Evolutionary conservation across 2,329 filamentous ascomycete species (phyloP).

Genomic region (Ciborinia camelliae): DNA sequence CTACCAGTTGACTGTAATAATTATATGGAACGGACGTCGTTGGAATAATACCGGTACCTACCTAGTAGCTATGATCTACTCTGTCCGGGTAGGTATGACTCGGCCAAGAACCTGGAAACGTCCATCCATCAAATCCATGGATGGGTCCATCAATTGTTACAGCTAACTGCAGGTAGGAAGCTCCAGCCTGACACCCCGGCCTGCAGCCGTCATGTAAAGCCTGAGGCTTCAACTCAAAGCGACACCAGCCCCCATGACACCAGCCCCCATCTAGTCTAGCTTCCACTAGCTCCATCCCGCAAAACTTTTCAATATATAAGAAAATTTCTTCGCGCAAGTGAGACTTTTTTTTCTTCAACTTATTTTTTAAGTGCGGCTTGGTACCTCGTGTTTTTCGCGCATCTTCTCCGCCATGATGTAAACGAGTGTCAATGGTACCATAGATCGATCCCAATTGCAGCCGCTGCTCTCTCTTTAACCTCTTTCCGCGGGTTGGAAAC

Average conservation of each 20-base stretch:
- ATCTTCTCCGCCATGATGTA: constrained; percentile 29
- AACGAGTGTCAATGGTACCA: constrained; percentile 38
- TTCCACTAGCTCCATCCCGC: neutral
- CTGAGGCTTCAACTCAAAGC: neutral
- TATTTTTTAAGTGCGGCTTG: constrained; percentile 36
- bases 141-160: no score
- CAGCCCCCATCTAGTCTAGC: neutral
- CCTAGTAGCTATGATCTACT: no score
- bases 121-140: no score
- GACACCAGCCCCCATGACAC: neutral
- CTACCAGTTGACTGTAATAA: no score
- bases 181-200: no score
- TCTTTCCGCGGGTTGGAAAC: constrained; percentile 38
- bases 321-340: neutral
- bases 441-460: constrained; percentile 65
- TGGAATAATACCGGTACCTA: no score
- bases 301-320: neutral
- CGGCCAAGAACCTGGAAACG: no score
- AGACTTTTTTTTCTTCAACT: neutral
- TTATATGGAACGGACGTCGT: no score
- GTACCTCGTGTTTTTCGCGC: constrained; percentile 22
- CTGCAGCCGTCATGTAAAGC: no score
- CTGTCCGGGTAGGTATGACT: no score
- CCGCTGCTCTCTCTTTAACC: constrained; percentile 49
- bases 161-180: no score